Base-by-base conservation (phyloP, 345 rosid genomes). In the Boechera divaricarpa region DNA sequence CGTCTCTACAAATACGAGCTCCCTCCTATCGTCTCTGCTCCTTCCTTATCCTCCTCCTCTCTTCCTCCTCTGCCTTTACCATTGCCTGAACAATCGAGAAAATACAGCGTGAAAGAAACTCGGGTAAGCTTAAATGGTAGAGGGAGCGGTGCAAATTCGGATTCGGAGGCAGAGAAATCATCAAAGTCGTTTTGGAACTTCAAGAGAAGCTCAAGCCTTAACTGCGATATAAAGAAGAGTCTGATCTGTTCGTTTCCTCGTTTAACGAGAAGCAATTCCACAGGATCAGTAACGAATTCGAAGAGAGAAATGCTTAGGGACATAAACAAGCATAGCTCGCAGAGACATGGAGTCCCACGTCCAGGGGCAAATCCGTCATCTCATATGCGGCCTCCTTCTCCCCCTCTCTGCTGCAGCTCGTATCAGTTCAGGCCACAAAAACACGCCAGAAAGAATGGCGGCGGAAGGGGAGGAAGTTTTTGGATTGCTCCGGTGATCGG, bases 181-280 rank as follows among this genome's bases (percentile, higher is more conserved):
- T 85, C 86, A 9, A 88, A 82, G 77, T 87, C 94, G 9, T 87
- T 91, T 63, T 88, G 97, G 97, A 86, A 93, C 36, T 86, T 94
- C 85, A 86, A 82, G 81, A 87, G 97, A 81, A 88, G 97, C 67
- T 72, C 81, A 38, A 93, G 95, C 35, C 88, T 91, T 6, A 86
- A 86, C 44, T 82, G 85, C 62, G 93, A 88, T 51, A 42, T 73
- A 10, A 85, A 86, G 79, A 91, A 81, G 77, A 81, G 84, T 67
- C 35, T 90, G 10, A 81, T 87, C 0, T 87, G 83, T 66, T 83
- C 92, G 2, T 79, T 91, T 7, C 89, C 92, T 21, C 83, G 89
- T 72, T 69, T 93, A 59, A 80, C 88, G 0, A 77, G 96, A 72
- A 90, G 93, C 84, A 83, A 83, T 55, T 91, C 98, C 7, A 85